Evolutionary conservation across 2,329 filamentous ascomycete genomes (phyloP).

Genomic region (Pestalotiopsis sp.): DNA sequence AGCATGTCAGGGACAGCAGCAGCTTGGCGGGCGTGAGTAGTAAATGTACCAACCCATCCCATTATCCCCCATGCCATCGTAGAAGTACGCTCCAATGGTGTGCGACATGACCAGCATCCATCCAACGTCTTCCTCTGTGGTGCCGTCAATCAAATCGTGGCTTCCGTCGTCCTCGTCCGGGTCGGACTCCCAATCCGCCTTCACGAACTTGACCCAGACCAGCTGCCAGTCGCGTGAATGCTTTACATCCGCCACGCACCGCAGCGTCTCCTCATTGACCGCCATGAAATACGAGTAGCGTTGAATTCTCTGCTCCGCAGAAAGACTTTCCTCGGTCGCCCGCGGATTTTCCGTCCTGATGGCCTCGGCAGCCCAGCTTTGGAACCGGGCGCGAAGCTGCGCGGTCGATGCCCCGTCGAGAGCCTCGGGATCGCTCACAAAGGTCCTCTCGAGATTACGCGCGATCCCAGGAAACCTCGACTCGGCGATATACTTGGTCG

Average conservation of each 20-base stretch:
- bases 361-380: background rate
- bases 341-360: background rate
- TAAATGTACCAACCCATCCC: background rate
- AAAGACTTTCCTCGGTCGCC: background rate
- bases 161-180: background rate
- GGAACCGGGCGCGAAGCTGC: background rate
- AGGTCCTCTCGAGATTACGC: background rate
- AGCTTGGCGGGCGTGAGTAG: background rate
- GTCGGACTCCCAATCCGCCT: background rate
- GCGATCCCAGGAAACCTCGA: background rate
- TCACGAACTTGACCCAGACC: background rate
- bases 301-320: background rate
- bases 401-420: background rate
- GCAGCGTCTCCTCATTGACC: background rate
- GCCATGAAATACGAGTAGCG: background rate
- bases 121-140: background rate
- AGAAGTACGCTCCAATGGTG: background rate
- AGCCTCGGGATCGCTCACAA: background rate
- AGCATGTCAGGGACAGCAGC: background rate
- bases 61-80: background rate
- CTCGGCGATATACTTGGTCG: background rate
- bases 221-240: background rate
- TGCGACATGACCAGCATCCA: background rate
- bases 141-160: background rate
- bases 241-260: background rate